Evolutionary conservation across 306 rosid genomes (phyloP), one percentile per base, ranked within the genome.

Genomic region (Vachellia pachyceras): DNA sequence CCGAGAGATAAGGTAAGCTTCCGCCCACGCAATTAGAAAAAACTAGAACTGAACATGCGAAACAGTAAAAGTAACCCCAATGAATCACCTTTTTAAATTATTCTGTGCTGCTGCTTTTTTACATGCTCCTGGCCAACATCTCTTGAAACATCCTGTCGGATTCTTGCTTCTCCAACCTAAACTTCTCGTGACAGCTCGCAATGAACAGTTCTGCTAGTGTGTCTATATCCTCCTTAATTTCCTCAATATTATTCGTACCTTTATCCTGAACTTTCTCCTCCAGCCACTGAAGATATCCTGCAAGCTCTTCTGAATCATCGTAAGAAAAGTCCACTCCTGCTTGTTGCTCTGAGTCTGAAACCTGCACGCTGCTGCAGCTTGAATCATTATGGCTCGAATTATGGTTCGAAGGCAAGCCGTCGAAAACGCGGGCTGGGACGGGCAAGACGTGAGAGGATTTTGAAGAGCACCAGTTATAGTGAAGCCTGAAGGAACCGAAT

Each of bases 401-500:
- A 46, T 81, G 84, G 39, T 69, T 18, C 0, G 63, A 33, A 0
- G 82, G 49, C 36, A 88, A 46, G 8, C 86, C 94, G 29, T 90
- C 87, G 49, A 47, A 86, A 25, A 86, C 89, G 7, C 84, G 82
- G 0, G 91, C 83, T 0, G 97, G 91, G 5, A 91, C 89, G 0
- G 95, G 94, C 44, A 93, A 65, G 14, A 93, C 82, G 10, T 89
- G 94, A 7, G 91, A 84, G 3, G 92, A 78, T 39, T 61, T 84
- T 1, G 97, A 91, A 69, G 97, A 91, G 67, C 92, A 84, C 94
- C 97, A 96, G 42, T 96, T 92, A 44, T 93, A 96, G 89, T 93
- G 99, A 47, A 96, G 86, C 52, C 99, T 83, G 72, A 93, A 96
- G 4, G 99, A 96, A 3, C 99, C 99, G 11, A 92, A 74, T 41